These are phyloP conservation scores for Amanita molliuscula DNA, from an alignment of 768 basidiomycete species.

Conservation along the genomic window DNA sequence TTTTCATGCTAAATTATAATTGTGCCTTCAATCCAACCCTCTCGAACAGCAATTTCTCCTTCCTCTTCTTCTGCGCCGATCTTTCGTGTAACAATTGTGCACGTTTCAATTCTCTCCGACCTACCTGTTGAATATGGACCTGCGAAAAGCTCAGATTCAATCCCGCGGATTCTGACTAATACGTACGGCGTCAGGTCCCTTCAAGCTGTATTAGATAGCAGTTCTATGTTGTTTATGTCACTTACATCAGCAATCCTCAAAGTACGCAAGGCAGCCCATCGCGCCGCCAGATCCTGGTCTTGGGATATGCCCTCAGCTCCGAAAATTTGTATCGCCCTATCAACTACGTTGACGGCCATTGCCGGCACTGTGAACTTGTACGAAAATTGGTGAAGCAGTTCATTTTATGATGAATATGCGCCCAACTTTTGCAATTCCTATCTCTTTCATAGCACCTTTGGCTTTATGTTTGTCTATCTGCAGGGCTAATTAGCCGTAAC, in stretches of 20 bases:
- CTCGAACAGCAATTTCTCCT: conserved; percentile 48
- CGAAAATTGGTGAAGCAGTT: conserved; percentile 1
- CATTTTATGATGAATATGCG: neutral
- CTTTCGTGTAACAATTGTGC: conserved; percentile 51
- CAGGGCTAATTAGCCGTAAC: neutral
- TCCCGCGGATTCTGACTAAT: neutral
- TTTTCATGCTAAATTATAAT: conserved; percentile 22
- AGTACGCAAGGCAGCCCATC: conserved; percentile 77
- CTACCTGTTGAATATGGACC: conserved; percentile 95
- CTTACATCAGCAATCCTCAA: conserved; percentile 80
- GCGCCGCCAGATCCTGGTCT: conserved; percentile 71
- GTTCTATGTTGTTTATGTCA: conserved; percentile 4
- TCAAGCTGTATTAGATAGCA: neutral
- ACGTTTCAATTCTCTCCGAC: conserved; percentile 78
- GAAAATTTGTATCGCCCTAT: conserved; percentile 92
- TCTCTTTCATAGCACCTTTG: conserved; percentile 95
- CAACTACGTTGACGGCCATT: conserved; percentile 82
- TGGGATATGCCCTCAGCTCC: conserved; percentile 96
- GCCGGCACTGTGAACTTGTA: conserved; percentile 83
- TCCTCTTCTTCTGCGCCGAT: conserved; percentile 43
- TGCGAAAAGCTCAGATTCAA: conserved; percentile 19
- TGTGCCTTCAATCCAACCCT: conserved; percentile 52
- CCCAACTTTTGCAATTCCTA: conserved; percentile 89
- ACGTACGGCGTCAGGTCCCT: conserved; percentile 75
- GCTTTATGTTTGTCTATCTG: conserved; percentile 87